These are phyloP conservation scores for Podaxis rugospora DNA, from an alignment of 768 basidiomycete species.

Conservation along the genomic window DNA sequence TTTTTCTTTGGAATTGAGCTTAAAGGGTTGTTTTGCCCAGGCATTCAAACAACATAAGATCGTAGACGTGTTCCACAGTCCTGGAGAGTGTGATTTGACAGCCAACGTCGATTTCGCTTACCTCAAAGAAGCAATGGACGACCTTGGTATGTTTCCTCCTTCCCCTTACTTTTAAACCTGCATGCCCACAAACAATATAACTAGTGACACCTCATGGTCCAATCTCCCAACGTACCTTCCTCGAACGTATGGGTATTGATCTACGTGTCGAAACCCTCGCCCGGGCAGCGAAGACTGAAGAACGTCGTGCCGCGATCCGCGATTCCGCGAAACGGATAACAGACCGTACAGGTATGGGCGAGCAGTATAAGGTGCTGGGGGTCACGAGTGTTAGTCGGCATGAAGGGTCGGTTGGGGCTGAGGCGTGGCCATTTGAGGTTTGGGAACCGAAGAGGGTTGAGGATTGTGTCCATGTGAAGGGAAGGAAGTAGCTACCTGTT, in stretches of 20 bases:
- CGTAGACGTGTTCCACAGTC: conserved; percentile 77
- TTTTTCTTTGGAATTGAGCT: background rate
- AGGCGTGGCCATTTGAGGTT: conserved; percentile 31
- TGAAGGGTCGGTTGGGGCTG: conserved; percentile 4
- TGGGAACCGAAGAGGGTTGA: conserved; percentile 10
- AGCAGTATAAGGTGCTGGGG: conserved; percentile 80
- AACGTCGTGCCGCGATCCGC: conserved; percentile 48
- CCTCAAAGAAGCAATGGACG: conserved; percentile 70
- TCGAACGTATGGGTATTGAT: conserved; percentile 71
- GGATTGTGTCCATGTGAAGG: conserved; percentile 7
- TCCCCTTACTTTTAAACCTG: background rate
- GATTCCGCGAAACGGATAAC: conserved; percentile 68
- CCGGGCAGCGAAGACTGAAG: conserved; percentile 42
- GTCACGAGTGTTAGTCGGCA: conserved; percentile 25
- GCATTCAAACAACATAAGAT: conserved; percentile 87
- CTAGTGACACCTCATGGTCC: conserved; percentile 56
- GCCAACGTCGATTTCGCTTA: conserved; percentile 97
- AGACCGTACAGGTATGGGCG: conserved; percentile 81
- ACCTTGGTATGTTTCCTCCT: conserved; percentile 45
- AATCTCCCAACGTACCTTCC: conserved; percentile 71
- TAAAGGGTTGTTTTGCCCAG: conserved; percentile 32
- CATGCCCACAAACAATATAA: conserved; percentile 8
- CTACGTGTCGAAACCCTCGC: conserved; percentile 62
- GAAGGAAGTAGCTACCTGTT: background rate
- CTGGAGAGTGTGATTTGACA: conserved; percentile 89